These are phyloP conservation scores for Gracilaria gracilis DNA, from an alignment of 23 red algal species.

Conservation along the genomic window DNA sequence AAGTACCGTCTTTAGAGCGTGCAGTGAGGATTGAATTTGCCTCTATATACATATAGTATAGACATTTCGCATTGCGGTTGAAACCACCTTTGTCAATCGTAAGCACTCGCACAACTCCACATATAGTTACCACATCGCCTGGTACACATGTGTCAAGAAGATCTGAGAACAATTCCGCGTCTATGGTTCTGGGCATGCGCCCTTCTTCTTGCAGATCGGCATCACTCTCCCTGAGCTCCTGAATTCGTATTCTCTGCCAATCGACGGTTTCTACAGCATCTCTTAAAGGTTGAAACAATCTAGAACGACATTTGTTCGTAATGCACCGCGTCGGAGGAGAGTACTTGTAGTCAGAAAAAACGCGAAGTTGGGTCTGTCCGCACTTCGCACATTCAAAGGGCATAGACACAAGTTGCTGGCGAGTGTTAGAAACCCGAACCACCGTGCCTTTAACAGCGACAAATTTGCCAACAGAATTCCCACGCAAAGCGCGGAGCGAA, in stretches of 20 bases:
- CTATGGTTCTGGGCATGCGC: conserved; percentile 93
- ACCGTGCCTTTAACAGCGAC: conserved; percentile 86
- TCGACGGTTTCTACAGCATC: conserved; percentile 84
- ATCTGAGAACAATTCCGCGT: conserved; percentile 89
- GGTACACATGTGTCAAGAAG: conserved; percentile 91
- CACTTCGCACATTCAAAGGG: conserved; percentile 88
- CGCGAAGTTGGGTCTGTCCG: conserved; percentile 48
- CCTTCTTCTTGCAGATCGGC: conserved; percentile 73
- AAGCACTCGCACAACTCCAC: conserved; percentile 81
- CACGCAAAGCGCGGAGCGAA: conserved; percentile 63
- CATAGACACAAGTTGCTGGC: conserved; percentile 86
- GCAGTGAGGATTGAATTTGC: conserved; percentile 77
- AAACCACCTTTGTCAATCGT: conserved; percentile 69
- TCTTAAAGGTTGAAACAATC: conserved; percentile 73
- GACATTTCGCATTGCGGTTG: conserved; percentile 68
- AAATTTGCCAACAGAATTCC: conserved; percentile 78
- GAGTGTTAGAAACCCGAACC: conserved; percentile 82
- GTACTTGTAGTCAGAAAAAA: conserved; percentile 88
- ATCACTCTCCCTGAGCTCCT: conserved; percentile 78
- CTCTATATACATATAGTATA: conserved; percentile 96
- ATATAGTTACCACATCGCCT: conserved; percentile 88
- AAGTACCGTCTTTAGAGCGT: conserved; percentile 48
- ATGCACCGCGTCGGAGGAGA: conserved; percentile 67
- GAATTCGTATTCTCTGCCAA: conserved; percentile 95
- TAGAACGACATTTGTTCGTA: conserved; percentile 73